Percentiles rank a stretch among this genome's conserved stretches.
phyloP scores from a whole-genome alignment of 2,329 filamentous ascomycete species.

The Neoscytalidium dimidiatum region DNA sequence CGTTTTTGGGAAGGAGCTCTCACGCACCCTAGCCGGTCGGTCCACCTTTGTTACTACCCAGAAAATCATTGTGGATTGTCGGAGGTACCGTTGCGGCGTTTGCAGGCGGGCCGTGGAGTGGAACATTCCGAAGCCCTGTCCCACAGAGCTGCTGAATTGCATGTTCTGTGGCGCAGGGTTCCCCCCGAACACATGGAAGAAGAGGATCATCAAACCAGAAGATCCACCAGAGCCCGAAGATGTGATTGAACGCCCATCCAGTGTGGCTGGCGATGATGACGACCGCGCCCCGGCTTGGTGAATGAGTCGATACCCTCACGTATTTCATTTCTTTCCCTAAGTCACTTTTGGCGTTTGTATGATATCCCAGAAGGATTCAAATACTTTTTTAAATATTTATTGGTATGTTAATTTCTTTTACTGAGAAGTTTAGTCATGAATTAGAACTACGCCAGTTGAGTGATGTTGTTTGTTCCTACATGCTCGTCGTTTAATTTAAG shows the following conservation, averaged over 20 bases:
- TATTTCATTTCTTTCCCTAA: background rate
- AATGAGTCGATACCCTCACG: background rate
- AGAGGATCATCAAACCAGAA: background rate
- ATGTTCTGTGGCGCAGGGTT: conserved; percentile 15
- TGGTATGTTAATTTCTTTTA: no score
- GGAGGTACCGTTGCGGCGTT: conserved; percentile 7
- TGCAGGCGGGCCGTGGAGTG: conserved; percentile 4
- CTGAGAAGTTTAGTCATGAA: no score
- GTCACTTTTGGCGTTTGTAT: background rate
- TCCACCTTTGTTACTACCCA: background rate
- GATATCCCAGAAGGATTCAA: background rate
- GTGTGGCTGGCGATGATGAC: background rate
- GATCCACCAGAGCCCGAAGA: conserved; percentile 4
- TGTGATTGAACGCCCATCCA: background rate
- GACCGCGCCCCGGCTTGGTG: background rate
- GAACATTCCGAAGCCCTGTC: conserved; percentile 5
- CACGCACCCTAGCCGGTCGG: background rate
- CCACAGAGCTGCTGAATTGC: conserved; percentile 13
- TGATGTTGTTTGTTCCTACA: no score
- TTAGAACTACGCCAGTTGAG: no score
- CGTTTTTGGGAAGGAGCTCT: conserved; percentile 11
- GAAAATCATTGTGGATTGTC: conserved; percentile 2
- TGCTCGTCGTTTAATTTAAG: no score
- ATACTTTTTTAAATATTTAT: no score
- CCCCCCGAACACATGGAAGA: conserved; percentile 3